Conservation (phyloP, 129 eudicot genomes). For the Chrysanthemum lavandulifolium region DNA sequence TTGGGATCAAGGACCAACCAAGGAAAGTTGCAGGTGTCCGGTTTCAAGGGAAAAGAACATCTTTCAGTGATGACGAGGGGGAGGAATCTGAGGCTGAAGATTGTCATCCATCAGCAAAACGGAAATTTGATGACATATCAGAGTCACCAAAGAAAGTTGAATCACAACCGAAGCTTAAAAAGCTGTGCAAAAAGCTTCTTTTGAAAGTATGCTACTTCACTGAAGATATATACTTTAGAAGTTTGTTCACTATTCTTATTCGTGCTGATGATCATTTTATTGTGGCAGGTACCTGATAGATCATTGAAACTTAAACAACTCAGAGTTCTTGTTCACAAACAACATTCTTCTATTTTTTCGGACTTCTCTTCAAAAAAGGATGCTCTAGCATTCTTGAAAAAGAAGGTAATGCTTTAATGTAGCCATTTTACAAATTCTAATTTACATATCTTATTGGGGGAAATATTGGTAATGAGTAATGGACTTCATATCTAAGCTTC, state of each 20-base stretch:
- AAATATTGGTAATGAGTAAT: background rate
- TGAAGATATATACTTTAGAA: background rate
- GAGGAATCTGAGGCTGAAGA: conserved; percentile 45
- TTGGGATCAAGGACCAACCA: conserved; percentile 82
- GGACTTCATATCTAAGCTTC: background rate
- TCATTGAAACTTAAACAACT: conserved; percentile 80
- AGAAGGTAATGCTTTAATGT: conserved; percentile 44
- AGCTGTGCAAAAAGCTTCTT: conserved; percentile 72
- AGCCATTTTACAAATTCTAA: background rate
- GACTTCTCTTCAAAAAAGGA: conserved; percentile 59
- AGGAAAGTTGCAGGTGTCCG: conserved; percentile 80
- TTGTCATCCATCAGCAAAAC: conserved; percentile 40
- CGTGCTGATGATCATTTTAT: conserved; percentile 20
- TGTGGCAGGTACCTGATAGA: conserved; percentile 62
- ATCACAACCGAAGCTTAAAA: conserved; percentile 64
- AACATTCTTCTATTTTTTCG: conserved; percentile 53
- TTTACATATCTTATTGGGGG: background rate
- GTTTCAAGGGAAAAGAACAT: conserved; percentile 79
- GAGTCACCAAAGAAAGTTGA: conserved; percentile 35
- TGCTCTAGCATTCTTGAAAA: conserved; percentile 58
- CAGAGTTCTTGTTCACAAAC: conserved; percentile 62
- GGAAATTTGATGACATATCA: conserved; percentile 43
- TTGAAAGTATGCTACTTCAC: conserved; percentile 45
- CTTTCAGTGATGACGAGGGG: conserved; percentile 70
- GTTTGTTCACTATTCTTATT: background rate